phyloP scores from a whole-genome alignment of 1,139 yeast species.

The Candida glucosophila region DNA sequence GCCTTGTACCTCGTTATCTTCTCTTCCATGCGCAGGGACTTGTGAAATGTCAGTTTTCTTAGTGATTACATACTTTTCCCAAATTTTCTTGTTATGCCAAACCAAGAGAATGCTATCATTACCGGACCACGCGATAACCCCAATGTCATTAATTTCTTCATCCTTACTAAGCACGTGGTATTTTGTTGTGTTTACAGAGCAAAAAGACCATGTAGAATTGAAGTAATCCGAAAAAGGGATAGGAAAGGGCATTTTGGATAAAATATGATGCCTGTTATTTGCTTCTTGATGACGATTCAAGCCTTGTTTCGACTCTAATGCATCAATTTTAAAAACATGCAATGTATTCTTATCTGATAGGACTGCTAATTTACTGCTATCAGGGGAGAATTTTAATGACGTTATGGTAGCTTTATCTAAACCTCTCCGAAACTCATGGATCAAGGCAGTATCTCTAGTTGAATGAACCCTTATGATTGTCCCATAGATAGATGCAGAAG shows the following conservation, averaged over 20 bases:
- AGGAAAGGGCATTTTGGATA: constrained; percentile 59
- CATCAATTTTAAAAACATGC: constrained; percentile 55
- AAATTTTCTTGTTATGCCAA: constrained; percentile 64
- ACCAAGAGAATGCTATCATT: constrained; percentile 58
- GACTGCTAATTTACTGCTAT: constrained; percentile 70
- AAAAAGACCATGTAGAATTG: constrained; percentile 84
- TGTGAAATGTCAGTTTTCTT: constrained; percentile 18
- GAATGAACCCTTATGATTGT: constrained; percentile 78
- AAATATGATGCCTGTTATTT: constrained; percentile 58
- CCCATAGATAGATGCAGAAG: constrained; percentile 84
- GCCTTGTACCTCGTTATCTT: constrained; percentile 1
- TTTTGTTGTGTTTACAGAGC: constrained; percentile 59
- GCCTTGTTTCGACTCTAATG: constrained; percentile 1
- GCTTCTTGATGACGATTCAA: constrained; percentile 1
- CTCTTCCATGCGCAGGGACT: background rate
- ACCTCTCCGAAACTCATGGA: constrained; percentile 83
- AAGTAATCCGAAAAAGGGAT: constrained; percentile 61
- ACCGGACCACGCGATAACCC: constrained; percentile 74
- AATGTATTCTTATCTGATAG: constrained; percentile 83
- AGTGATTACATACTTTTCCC: constrained; percentile 78
- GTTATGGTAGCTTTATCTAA: constrained; percentile 74
- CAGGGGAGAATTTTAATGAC: constrained; percentile 76
- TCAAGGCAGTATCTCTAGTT: constrained; percentile 59
- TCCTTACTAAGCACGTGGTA: constrained; percentile 18
- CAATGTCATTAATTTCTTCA: constrained; percentile 36